Base-by-base conservation (phyloP, 2,329 filamentous ascomycete genomes). In the Fusarium avenaceum region DNA sequence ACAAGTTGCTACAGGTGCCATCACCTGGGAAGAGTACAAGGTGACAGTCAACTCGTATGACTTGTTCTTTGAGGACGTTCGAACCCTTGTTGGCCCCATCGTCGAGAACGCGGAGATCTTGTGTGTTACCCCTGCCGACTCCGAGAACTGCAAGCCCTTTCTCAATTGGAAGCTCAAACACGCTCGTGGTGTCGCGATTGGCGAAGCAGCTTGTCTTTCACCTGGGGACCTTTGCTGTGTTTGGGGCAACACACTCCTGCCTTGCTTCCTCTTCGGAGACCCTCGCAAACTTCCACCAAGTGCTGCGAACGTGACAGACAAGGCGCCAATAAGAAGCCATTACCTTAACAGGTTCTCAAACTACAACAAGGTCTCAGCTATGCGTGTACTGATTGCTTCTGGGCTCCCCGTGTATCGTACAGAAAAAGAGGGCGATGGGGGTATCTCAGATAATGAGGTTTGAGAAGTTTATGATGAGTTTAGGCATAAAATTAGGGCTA, bases 191-290 rank as follows among this genome's bases (percentile, higher is more conserved):
- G 4, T 75, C 26, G 65, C 55, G 3, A 28, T 75, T 8, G 73
- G 75, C 24, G 71, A 75, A 33, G 73, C 69, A 6, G 69, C 48
- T 19, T 73, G 70, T 48, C 57, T 72, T 38, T 63, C 63, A n/a
- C 65, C 68, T 4, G 52, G 40, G 22, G 73, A 76, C n/a, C 52
- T 71, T 1, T 63, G 51, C 28, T 70, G 68, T 24, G 32, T 70
- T 55, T 72, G 72, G 71, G 71, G 73, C 17, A 74, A 74, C 15
- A 61, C 53, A 4, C 47, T 73, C 4, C 42, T 65, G 10, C 73
- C 72, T 1, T 73, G 70, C 47, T 58, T 71, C 24, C 50, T 73
- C 2, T 59, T 48, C 30, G 72, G 72, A 13, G 72, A 74, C 26
- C 32, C 52, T 1, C 64, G 66, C 15, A 68, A 73, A 46, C 54